phyloP scores from a whole-genome alignment of 192 early-diverging fungal genomes.

The Coemansia sp. region DNA sequence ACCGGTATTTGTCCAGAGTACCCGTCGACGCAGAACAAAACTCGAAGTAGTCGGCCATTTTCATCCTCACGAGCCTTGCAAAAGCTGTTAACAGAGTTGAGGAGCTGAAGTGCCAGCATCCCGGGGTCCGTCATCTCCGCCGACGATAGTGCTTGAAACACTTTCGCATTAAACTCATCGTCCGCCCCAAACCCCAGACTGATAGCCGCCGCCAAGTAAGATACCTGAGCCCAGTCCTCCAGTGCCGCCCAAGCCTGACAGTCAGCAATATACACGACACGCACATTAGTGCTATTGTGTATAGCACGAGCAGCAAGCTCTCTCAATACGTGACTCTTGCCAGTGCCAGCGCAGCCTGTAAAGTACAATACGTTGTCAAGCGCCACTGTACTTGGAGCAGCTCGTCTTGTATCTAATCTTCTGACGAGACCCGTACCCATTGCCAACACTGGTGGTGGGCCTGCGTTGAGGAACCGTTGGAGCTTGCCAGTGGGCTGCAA shows the following conservation, averaged over 20 bases:
- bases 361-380: not conserved
- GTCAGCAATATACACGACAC: constrained; percentile 5
- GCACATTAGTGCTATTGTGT: not conserved
- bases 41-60: not conserved
- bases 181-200: not conserved
- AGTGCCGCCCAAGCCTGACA: not conserved
- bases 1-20: not conserved
- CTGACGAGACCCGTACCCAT: not conserved
- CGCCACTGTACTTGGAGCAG: not conserved
- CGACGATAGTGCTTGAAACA: not conserved
- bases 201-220: not conserved
- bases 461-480: not conserved
- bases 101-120: not conserved
- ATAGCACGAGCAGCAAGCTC: constrained; percentile 11
- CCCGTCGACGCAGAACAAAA: constrained; percentile 4
- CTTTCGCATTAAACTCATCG: not conserved
- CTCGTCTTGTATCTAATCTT: too few relatives aligned
- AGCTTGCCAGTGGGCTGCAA: not conserved
- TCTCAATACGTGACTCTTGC: constrained; percentile 11
- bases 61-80: not conserved
- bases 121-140: not conserved
- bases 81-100: not conserved
- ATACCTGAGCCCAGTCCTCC: not conserved
- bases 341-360: constrained; percentile 5
- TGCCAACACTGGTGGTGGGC: not conserved